A percentile compares a stretch with the other conserved stretches of the same genome.
These are phyloP conservation scores for Dittrichia graveolens DNA, from an alignment of 129 eudicot genomes.

Conservation along the genomic window DNA sequence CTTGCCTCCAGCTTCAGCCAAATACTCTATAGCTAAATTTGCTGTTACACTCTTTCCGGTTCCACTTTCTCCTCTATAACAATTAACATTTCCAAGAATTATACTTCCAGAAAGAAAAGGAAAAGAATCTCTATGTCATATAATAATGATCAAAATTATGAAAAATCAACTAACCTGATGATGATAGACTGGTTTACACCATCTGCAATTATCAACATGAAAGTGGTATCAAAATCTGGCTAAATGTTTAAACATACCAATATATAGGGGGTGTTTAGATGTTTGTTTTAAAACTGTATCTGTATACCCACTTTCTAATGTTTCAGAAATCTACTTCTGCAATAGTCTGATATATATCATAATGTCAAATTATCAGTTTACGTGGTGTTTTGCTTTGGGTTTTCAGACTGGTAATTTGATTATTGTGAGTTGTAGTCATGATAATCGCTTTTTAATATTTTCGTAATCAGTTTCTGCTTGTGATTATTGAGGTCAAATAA, in stretches of 20 bases:
- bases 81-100: neutral
- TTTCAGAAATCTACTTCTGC: no score
- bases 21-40: constrained; percentile 85
- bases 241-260: constrained; percentile 12
- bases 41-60: constrained; percentile 95
- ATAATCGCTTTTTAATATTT: no score
- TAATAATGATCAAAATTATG: neutral
- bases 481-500: no score
- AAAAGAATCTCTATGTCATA: neutral
- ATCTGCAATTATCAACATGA: constrained; percentile 60
- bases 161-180: constrained; percentile 66
- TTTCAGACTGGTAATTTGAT: no score
- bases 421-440: no score
- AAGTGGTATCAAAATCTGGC: constrained; percentile 12
- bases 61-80: constrained; percentile 93
- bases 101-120: neutral
- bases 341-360: no score
- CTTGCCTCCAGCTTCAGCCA: constrained; percentile 66
- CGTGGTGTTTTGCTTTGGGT: no score
- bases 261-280: neutral
- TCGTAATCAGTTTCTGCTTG: no score
- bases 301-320: no score
- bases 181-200: constrained; percentile 74
- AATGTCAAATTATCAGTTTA: no score
- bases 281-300: neutral